Evolutionary conservation across 306 rosid genomes (phyloP), one percentile per base, ranked within the genome.

Genomic region (Quercus rubra): DNA sequence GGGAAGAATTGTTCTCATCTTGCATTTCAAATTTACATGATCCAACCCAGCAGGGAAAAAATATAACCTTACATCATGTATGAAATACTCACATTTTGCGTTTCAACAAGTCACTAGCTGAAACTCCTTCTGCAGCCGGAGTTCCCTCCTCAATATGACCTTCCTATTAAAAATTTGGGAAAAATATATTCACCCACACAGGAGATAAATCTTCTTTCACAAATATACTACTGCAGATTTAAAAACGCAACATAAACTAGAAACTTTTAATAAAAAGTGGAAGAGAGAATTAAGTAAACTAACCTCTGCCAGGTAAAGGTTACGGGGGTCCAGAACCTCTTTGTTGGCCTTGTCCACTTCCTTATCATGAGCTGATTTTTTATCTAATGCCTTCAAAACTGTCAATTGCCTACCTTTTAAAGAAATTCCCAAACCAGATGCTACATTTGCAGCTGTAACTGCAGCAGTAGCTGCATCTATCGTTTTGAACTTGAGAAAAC

Each of bases 111-210:
- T 95, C 98, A 76, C 83, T 82, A 78, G 91, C 85, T 20, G 97
- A 93, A 87, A 95, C 98, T 81, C 94, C 98, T 85, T 91, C 97
- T 66, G 98, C 97, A 74, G 99, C 99, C 78, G 91, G 89, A 85
- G 97, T 91, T 75, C 98, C 94, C 81, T 89, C 94, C 57, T 91
- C 83, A 88, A 95, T 89, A 77, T 87, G 91, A 79, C 99, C 98
- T 84, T 93, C 98, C 99, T 95, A 80, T 83, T 81, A 83, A 52
- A 59, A 68, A 77, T 83, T 43, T 68, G 72, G 9, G 56, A 59
- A 74, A 78, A 56, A 80, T 25, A 73, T 82, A 75, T 85, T 78
- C 70, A 85, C 56, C 76, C 85, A 59, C 67, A 78, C 17, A 59
- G 76, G 69, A 81, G 55, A 61, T 74, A 70, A 73, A 74, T 58